Base-by-base conservation (phyloP, 768 basidiomycete species). In the Amanita pallidorosea region DNA sequence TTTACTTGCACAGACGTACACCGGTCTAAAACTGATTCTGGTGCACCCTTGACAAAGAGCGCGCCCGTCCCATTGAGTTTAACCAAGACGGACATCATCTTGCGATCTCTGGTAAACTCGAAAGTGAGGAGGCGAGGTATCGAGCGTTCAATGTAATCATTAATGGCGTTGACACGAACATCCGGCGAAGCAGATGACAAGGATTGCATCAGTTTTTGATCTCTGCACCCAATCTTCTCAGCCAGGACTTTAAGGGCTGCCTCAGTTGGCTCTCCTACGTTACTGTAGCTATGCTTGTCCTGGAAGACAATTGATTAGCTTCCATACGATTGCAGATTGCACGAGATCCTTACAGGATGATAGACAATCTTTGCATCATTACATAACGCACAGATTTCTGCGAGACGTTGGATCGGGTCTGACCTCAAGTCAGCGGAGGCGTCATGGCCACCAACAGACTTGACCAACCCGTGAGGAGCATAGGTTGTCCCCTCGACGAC, bases 71-170 rank as follows among this genome's bases (percentile, higher is more conserved):
- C 77, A 51, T 81, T 78, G 50, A 81, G 74, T 54, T 70, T 77
- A 35, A 90, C 88, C 46, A 98, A 80, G 47, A 97, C 94, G 18
- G 95, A 96, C 95, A 98, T 98, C 82, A 94, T 95, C 70, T 97
- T 99, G 62, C 95, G 86, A 67, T 98, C 95, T 17, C 95, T 83
- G 18, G 93, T 90, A 68, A 99, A 98, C 66, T 99, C 95, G 65
- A 99, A 95, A 7, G 94, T 99, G 58, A 96, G 70, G 12, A 96
- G 76, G 52, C 93, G 83, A 15, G 81, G 73, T 61, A 90, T 84
- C 13, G 69, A 72, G 47, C 72, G 70, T 56, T 92, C 90, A 64
- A 90, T 84, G 66, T 81, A 75, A 33, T 88, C 84, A 71, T 86
- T 93, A 69, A 97, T 75, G 33, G 85, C 91, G 57, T 79, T 88